A percentile compares a stretch with the other conserved stretches of the same genome.
Conservation (phyloP, 257 asterid species). For the Verbascum thapsus region DNA sequence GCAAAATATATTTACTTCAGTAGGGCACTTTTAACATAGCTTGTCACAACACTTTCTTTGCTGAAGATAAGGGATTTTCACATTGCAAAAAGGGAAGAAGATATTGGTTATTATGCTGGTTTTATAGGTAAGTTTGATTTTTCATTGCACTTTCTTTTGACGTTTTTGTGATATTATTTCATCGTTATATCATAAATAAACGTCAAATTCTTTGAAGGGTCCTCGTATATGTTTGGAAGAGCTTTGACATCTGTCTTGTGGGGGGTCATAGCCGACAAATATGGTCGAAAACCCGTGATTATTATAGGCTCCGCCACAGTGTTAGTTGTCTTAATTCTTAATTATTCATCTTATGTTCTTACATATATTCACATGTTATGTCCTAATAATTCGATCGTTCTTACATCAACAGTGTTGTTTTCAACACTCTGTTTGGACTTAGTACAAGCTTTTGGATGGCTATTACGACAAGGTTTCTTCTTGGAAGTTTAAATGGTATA, state of each 20-base stretch:
- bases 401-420: slow-evolving; percentile 61
- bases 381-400: slow-evolving; percentile 16
- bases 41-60: neutral
- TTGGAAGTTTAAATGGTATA: slow-evolving; percentile 75
- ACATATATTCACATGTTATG: neutral
- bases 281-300: slow-evolving; percentile 76
- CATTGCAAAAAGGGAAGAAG: slow-evolving; percentile 73
- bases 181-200: slow-evolving; percentile 15
- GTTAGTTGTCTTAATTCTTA: slow-evolving; percentile 51
- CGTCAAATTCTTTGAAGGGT: slow-evolving; percentile 45
- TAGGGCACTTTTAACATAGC: too few relatives aligned
- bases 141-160: neutral
- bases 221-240: slow-evolving; percentile 77
- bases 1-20: too few relatives aligned
- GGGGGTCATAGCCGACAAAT: slow-evolving; percentile 69
- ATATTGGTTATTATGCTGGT: slow-evolving; percentile 78
- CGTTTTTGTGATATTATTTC: neutral
- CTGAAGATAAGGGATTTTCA: slow-evolving; percentile 67
- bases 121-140: slow-evolving; percentile 50
- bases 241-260: slow-evolving; percentile 67
- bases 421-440: slow-evolving; percentile 82
- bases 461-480: slow-evolving; percentile 66
- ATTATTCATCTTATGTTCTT: slow-evolving; percentile 8
- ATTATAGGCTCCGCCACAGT: slow-evolving; percentile 59
- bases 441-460: slow-evolving; percentile 84